Base-by-base conservation (phyloP, 805 yeast genomes). In the Blastobotrys robertii region DNA sequence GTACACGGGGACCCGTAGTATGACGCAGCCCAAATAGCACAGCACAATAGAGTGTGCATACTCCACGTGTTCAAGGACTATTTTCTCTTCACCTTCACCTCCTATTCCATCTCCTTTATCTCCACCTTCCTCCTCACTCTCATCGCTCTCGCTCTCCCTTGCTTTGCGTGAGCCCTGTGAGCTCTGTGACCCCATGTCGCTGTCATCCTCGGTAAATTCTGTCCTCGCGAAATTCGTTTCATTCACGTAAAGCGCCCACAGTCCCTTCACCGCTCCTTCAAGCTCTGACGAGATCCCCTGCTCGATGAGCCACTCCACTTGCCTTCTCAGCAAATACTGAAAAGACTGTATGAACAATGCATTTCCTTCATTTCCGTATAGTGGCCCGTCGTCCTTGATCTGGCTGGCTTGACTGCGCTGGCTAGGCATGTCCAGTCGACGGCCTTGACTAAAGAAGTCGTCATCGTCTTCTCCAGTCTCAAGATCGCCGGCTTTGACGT, bases 391-490 rank as follows among this genome's bases (percentile, higher is more conserved):
- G 32, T 30, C 32, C 12, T 30, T 36, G 22, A 33, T 25, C 32
- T 41, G 28, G 29, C 39, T 35, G 10, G 42, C 13, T 28, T 49
- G 52, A 25, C 44, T 47, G 30, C 46, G 31, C 16, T 31, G 34
- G 15, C 31, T 41, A 12, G 45, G 47, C 10, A 47, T 13, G 12
- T 29, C 22, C 28, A 45, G 34, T 13, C 46, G 34, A 9, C 44
- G 51, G 41, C 62, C 64, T 2, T 62, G 58, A 31, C 59, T 70
- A 37, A 58, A 64, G 28, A 61, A 60, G 30, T 74, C 81, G 46
- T 79, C 90, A n/a, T 81, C 87, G 38, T 85, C 95, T 54, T 85
- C 90, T 49, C 83, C 84, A 48, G 77, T 69, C 58, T 85, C 94
- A 22, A 82, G 57, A 48, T 79, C 82, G 30, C 88, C 87, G 50